Conservation (phyloP, 2,329 filamentous ascomycete species). For the Thelonectria olida region DNA sequence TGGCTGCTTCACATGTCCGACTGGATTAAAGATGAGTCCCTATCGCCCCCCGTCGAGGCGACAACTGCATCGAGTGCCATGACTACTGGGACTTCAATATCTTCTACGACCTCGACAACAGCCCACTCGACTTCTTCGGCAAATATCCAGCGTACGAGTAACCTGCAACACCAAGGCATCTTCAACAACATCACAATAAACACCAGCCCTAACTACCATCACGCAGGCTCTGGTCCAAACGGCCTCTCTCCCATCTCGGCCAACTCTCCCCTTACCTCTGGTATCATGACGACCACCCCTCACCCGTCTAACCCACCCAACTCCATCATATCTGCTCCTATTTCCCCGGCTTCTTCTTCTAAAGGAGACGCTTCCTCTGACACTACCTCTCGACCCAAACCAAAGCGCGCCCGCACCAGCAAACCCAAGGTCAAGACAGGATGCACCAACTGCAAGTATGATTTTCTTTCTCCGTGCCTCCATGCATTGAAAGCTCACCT, state of each 20-base stretch:
- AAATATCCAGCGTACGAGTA: constrained; percentile 19
- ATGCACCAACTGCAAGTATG: constrained; percentile 75
- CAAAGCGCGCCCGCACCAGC: constrained; percentile 60
- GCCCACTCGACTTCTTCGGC: constrained; percentile 11
- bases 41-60: constrained; percentile 30
- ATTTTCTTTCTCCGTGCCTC: constrained; percentile 27
- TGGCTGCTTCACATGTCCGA: constrained; percentile 27
- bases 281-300: constrained; percentile 11
- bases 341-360: neutral
- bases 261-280: constrained; percentile 17
- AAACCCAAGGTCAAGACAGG: constrained; percentile 73
- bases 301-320: constrained; percentile 8
- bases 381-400: constrained; percentile 18
- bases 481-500: constrained; percentile 33
- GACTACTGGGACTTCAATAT: constrained; percentile 8
- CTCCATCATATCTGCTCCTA: constrained; percentile 14
- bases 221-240: neutral
- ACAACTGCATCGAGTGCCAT: constrained; percentile 21
- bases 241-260: constrained; percentile 6
- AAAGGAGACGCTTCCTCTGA: constrained; percentile 1
- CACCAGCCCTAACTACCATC: neutral
- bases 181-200: constrained; percentile 14
- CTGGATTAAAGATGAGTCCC: constrained; percentile 34
- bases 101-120: constrained; percentile 12
- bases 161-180: constrained; percentile 10